Evolutionary conservation across 2,329 filamentous ascomycete genomes (phyloP).

Genomic region (Incumbomyces delicatus): DNA sequence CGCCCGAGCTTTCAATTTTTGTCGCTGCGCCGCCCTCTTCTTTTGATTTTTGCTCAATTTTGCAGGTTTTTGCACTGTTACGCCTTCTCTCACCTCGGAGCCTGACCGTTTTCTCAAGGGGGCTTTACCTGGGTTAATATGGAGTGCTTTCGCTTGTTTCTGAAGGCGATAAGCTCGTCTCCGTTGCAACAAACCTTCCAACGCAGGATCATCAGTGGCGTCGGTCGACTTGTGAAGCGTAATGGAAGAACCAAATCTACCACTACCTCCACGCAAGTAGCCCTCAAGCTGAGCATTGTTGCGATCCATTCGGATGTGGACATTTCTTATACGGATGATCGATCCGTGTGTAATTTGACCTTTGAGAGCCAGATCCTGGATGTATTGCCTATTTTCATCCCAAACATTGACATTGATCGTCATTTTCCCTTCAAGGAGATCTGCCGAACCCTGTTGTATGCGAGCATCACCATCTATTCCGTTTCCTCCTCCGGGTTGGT

Average conservation of each 20-base stretch:
- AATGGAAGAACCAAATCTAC: conserved; percentile 50
- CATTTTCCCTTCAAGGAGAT: conserved; percentile 58
- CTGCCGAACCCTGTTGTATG: conserved; percentile 48
- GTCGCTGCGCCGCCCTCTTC: conserved; percentile 9
- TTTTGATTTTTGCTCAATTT: conserved; percentile 19
- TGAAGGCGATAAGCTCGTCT: conserved; percentile 48
- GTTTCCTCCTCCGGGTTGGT: conserved; percentile 33
- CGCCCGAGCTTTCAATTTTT: neutral
- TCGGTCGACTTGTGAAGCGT: conserved; percentile 36
- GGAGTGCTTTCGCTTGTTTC: neutral
- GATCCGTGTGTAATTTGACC: conserved; percentile 49
- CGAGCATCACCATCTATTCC: conserved; percentile 42
- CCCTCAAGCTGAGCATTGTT: conserved; percentile 57
- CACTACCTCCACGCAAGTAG: conserved; percentile 53
- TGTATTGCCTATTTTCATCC: conserved; percentile 54
- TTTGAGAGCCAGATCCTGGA: conserved; percentile 30
- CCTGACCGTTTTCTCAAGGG: neutral
- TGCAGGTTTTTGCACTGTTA: conserved; percentile 9
- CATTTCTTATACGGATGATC: conserved; percentile 50
- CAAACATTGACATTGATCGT: conserved; percentile 64
- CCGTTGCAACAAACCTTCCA: conserved; percentile 52
- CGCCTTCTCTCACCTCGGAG: neutral
- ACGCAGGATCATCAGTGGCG: conserved; percentile 34
- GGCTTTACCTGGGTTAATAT: neutral
- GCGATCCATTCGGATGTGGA: conserved; percentile 55